Conservation (phyloP, 306 rosid genomes). For the Pterocarpus santalinus region DNA sequence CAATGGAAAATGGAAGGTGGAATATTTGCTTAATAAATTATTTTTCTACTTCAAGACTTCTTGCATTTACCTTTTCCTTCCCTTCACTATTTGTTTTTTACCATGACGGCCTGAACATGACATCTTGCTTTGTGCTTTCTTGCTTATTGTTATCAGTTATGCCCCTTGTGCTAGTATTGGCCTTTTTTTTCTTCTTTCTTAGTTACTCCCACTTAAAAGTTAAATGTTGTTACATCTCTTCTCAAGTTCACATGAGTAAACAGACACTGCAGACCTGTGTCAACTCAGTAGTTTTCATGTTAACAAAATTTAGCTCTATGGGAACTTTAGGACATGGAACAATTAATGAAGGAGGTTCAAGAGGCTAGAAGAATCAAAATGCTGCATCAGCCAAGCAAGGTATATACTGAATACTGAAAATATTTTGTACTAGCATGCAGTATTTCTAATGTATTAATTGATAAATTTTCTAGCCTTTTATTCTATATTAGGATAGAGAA, state of each 20-base stretch:
- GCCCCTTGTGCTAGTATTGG: conserved; percentile 1
- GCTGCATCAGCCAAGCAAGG: conserved; percentile 99
- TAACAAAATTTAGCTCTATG: conserved; percentile 29
- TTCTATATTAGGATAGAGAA: not conserved
- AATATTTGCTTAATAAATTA: conserved; percentile 10
- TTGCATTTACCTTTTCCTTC: conserved; percentile 2
- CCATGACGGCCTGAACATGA: not conserved
- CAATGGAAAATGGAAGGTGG: conserved; percentile 6
- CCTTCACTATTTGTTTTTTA: not conserved
- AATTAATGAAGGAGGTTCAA: conserved; percentile 97
- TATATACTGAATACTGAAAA: conserved; percentile 41
- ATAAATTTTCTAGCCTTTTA: not conserved
- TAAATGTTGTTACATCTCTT: conserved; percentile 33
- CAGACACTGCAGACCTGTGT: conserved; percentile 11
- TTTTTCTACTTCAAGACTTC: conserved; percentile 18
- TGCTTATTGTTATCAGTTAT: conserved; percentile 28
- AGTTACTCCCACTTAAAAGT: not conserved
- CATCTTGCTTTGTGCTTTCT: not conserved
- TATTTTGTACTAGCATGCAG: not conserved
- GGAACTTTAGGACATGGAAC: conserved; percentile 81
- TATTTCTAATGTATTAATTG: not conserved
- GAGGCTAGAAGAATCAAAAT: conserved; percentile 98
- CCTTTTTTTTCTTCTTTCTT: conserved; percentile 21
- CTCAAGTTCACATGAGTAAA: not conserved
- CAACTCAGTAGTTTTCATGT: conserved; percentile 22